A percentile compares a stretch with the other conserved stretches of the same genome.
Conservation (phyloP, 225 moss, liverwort and hornwort genomes). For the Polytrichum commune region DNA sequence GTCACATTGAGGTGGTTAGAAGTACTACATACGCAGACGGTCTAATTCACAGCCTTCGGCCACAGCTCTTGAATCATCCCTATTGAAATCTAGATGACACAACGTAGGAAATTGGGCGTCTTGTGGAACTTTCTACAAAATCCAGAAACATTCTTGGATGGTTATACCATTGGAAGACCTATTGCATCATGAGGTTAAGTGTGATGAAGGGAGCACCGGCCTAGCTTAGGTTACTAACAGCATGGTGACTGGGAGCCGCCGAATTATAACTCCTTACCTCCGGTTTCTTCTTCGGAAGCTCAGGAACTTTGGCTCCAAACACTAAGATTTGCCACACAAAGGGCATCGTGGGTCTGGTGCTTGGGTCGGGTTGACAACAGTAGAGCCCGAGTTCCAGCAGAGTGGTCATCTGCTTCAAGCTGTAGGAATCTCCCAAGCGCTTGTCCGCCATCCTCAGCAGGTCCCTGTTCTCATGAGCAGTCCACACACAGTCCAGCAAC, state of each 20-base stretch:
- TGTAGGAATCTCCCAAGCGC: constrained; percentile 19
- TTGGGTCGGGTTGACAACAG: constrained; percentile 63
- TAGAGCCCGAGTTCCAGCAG: constrained; percentile 50
- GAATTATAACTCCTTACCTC: constrained; percentile 23
- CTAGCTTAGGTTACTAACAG: too few relatives aligned
- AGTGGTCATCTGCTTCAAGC: constrained; percentile 36
- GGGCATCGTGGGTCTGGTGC: constrained; percentile 49
- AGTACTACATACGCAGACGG: not conserved
- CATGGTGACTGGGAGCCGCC: constrained; percentile 13
- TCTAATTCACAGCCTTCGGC: constrained; percentile 20
- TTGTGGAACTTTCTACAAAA: not conserved
- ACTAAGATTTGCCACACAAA: constrained; percentile 51
- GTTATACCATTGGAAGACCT: too few relatives aligned
- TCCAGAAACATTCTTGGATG: too few relatives aligned
- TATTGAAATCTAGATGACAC: not conserved
- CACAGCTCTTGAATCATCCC: constrained; percentile 15
- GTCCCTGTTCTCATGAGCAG: constrained; percentile 34
- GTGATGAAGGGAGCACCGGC: too few relatives aligned
- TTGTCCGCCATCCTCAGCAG: constrained; percentile 39
- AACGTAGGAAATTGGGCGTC: constrained; percentile 19
- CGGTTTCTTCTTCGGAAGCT: constrained; percentile 46
- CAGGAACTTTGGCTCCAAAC: constrained; percentile 31
- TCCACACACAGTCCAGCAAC: constrained; percentile 65
- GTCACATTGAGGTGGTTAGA: constrained; percentile 8
- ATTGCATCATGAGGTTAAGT: too few relatives aligned